These are phyloP conservation scores for Lepiota venenata DNA, from an alignment of 768 basidiomycete genomes.

Conservation along the genomic window DNA sequence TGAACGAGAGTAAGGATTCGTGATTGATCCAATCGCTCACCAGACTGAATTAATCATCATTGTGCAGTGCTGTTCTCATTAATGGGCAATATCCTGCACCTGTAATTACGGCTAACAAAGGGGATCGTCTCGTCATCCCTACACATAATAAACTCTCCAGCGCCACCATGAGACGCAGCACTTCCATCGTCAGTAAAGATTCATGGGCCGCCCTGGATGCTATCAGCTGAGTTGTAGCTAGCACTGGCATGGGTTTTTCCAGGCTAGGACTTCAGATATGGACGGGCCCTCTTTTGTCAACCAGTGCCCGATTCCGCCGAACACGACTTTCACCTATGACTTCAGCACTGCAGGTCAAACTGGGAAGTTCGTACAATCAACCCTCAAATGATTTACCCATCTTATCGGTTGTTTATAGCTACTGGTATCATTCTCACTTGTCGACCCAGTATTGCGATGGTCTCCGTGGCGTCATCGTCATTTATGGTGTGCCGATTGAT, in stretches of 20 bases:
- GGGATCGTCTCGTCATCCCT: constrained; percentile 1
- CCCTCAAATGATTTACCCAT: constrained; percentile 30
- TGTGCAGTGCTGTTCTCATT: constrained; percentile 14
- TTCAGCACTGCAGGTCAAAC: constrained; percentile 27
- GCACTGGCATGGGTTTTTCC: constrained; percentile 55
- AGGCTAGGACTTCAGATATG: constrained; percentile 36
- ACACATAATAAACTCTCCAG: constrained; percentile 35
- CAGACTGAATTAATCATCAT: neutral
- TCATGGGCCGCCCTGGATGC: neutral
- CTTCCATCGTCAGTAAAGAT: constrained; percentile 25
- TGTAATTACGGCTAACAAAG: constrained; percentile 24
- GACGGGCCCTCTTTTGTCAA: constrained; percentile 42
- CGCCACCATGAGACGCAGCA: constrained; percentile 25
- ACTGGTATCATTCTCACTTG: constrained; percentile 34
- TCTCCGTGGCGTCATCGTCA: constrained; percentile 12
- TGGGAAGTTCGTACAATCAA: constrained; percentile 37
- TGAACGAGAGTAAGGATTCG: constrained; percentile 19
- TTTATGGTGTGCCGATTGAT: constrained; percentile 12
- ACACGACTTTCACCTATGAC: constrained; percentile 38
- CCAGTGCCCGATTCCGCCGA: constrained; percentile 45
- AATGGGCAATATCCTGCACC: constrained; percentile 27
- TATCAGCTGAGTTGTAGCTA: constrained; percentile 10
- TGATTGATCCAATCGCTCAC: neutral
- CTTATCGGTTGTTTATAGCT: constrained; percentile 26
- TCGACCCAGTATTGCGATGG: constrained; percentile 15